phyloP scores from a whole-genome alignment of 441 rosid genomes.

The Pelargonium australe region DNA sequence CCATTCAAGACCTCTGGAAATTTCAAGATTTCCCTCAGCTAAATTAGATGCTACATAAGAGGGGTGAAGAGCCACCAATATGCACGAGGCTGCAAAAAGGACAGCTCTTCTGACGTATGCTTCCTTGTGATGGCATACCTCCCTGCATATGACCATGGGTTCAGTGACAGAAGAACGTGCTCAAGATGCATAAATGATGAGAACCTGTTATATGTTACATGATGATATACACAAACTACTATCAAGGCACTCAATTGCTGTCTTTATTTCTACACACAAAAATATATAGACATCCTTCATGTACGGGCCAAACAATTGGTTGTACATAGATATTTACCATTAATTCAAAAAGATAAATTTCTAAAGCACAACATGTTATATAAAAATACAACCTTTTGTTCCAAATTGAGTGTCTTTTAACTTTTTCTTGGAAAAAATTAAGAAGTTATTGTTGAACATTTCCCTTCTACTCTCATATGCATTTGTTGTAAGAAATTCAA shows the following conservation, averaged over 20 bases:
- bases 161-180: not conserved
- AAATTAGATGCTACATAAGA: constrained; percentile 63
- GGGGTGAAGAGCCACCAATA: constrained; percentile 77
- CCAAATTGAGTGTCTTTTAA: too few species aligned
- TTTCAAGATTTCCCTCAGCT: constrained; percentile 63
- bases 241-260: constrained; percentile 1
- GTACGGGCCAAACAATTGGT: constrained; percentile 6
- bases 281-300: not conserved
- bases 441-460: too few species aligned
- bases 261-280: not conserved
- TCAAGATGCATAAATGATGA: not conserved
- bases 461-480: too few species aligned
- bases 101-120: constrained; percentile 89
- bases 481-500: too few species aligned
- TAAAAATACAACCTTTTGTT: too few species aligned
- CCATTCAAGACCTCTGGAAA: constrained; percentile 88
- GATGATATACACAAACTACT: constrained; percentile 1
- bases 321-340: not conserved
- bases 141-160: constrained; percentile 43
- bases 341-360: constrained; percentile 13
- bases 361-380: constrained; percentile 2
- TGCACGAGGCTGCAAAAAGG: constrained; percentile 78
- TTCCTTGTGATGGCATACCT: constrained; percentile 77
- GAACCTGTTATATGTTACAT: not conserved
- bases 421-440: too few species aligned